Conservation (phyloP, 495 filamentous ascomycete genomes). For the Trichoderma erinaceum region DNA sequence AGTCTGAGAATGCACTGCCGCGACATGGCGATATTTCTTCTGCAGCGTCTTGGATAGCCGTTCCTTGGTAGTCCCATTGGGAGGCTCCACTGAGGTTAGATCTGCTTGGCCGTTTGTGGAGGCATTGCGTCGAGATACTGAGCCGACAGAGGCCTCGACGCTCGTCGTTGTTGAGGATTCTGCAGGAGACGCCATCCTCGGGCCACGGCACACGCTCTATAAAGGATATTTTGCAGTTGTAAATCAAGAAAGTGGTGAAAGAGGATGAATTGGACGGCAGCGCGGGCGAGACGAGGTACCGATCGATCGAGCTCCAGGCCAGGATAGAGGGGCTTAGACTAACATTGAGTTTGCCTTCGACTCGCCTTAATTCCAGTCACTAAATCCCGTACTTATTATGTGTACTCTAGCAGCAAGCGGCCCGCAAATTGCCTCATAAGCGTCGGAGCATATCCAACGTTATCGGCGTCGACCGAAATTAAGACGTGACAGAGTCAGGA, state of each 20-base stretch:
- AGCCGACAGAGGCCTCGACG: constrained; percentile 11
- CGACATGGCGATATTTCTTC: constrained; percentile 80
- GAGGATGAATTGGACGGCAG: background rate
- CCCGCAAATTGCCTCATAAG: constrained; percentile 6
- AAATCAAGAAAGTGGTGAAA: background rate
- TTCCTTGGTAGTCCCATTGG: constrained; percentile 15
- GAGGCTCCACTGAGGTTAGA: constrained; percentile 10
- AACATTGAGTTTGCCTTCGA: constrained; percentile 3
- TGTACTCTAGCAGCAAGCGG: background rate
- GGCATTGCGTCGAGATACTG: constrained; percentile 1
- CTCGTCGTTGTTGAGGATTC: constrained; percentile 11
- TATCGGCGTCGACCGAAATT: constrained; percentile 13
- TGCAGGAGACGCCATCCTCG: constrained; percentile 7
- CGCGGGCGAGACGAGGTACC: background rate
- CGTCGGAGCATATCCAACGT: background rate
- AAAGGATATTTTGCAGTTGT: background rate
- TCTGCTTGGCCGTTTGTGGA: background rate
- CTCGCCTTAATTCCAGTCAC: background rate
- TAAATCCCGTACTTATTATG: background rate
- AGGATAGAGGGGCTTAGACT: background rate
- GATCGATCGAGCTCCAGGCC: background rate
- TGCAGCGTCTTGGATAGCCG: constrained; percentile 24
- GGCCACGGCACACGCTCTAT: background rate
- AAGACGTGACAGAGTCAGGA: background rate
- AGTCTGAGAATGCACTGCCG: constrained; percentile 67